These are phyloP conservation scores for Fraxinus americana DNA, from an alignment of 257 asterid species.

Conservation along the genomic window DNA sequence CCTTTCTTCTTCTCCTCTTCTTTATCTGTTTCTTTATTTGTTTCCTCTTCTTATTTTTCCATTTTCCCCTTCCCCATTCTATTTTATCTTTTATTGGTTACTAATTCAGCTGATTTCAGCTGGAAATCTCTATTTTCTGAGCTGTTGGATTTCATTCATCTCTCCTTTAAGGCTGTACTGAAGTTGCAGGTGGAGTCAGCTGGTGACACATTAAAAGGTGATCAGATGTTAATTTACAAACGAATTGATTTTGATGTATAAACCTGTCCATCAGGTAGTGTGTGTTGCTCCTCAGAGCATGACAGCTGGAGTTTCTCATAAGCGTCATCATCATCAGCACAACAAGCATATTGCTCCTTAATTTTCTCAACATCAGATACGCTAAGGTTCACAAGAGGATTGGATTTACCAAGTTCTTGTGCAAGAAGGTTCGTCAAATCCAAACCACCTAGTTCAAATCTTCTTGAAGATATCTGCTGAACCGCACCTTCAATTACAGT, in stretches of 20 bases:
- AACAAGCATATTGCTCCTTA: conserved; percentile 82
- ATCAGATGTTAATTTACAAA: not conserved
- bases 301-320: conserved; percentile 56
- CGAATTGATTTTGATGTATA: conserved; percentile 1
- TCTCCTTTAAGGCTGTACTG: too few relatives aligned
- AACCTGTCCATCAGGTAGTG: conserved; percentile 98
- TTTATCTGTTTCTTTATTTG: too few relatives aligned
- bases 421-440: conserved; percentile 77
- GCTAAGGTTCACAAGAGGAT: conserved; percentile 60
- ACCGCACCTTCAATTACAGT: conserved; percentile 98
- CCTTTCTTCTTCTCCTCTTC: too few relatives aligned
- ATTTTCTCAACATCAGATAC: conserved; percentile 71
- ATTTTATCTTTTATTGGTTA: too few relatives aligned
- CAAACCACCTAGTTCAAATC: conserved; percentile 87
- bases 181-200: too few relatives aligned
- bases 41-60: too few relatives aligned
- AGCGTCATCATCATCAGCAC: conserved; percentile 71
- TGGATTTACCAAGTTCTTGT: conserved; percentile 67
- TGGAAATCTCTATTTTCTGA: too few relatives aligned
- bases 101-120: too few relatives aligned
- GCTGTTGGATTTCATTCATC: too few relatives aligned
- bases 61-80: too few relatives aligned
- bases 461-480: conserved; percentile 92
- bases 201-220: not conserved
- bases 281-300: conserved; percentile 75